Base-by-base conservation (phyloP, 1,284 basidiomycete species). In the Termitomyces sp. region DNA sequence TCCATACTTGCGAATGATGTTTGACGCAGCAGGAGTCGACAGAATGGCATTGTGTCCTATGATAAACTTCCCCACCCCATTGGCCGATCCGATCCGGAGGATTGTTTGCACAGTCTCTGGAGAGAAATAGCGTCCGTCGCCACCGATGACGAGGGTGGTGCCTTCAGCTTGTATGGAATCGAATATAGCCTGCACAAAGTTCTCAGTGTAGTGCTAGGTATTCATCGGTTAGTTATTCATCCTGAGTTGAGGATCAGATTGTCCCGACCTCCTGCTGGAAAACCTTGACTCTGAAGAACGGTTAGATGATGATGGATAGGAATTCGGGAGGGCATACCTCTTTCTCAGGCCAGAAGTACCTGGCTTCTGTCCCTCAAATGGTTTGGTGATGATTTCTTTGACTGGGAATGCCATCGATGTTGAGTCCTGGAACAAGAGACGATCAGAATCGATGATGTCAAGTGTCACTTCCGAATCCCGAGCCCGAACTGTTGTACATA, bases 101-200 rank as follows among this genome's bases (percentile, higher is more conserved):
- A 97, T 97, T 64, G 82, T 90, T 70, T 97, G 93, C 41, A 92
- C 86, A 47, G 90, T 86, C 67, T 97, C 94, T 43, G 90, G 86
- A 34, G 88, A 88, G 75, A 92, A 97, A 81, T 82, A 99, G 56
- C 96, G 92, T 40, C 97, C 96, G 71, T 99, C 97, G 59, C 96
- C 97, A 54, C 96, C 96, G 65, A 99, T 86, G 64, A 98, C 96
- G 61, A 99, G 80, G 10, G 95, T 98, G 56, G 88, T 79, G 36
- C 86, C 93, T 58, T 88, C 78, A 48, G 87, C 83, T 13, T 86
- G 81, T 73, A 98, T 92, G 54, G 94, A 91, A 65, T 92, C 86
- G 64, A 99, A 86, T 73, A 94, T 99, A 63, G 94, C 78, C 74
- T 98, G 96, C 57, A 98, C 73, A 68, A 99, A 99, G 82, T 99